phyloP scores from a whole-genome alignment of 768 basidiomycete species.

The Hypholoma sublateritium region DNA sequence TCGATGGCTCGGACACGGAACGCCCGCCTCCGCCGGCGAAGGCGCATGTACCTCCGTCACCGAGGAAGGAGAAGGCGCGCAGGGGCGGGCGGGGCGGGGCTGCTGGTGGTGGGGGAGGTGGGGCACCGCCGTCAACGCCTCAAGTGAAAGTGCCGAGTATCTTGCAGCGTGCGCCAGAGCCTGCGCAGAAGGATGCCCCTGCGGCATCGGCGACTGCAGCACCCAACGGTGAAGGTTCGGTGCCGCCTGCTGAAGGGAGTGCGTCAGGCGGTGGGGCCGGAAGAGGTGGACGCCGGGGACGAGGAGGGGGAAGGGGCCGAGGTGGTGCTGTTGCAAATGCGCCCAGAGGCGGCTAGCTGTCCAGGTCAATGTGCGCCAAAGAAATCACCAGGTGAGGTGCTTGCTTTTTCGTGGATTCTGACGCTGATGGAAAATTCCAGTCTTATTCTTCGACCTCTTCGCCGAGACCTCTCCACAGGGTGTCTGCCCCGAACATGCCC shows the following conservation, averaged over 20 bases:
- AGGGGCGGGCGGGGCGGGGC: constrained; percentile 18
- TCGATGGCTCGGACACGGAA: constrained; percentile 16
- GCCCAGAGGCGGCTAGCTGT: not conserved
- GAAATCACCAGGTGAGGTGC: not conserved
- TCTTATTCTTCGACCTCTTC: not conserved
- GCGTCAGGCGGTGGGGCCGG: not conserved
- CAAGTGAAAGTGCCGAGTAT: constrained; percentile 29
- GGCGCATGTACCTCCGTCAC: constrained; percentile 10
- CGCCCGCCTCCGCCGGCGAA: not conserved
- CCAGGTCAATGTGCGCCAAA: not conserved
- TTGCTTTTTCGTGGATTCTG: not conserved
- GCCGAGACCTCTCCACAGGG: not conserved
- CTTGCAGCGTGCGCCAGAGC: constrained; percentile 26
- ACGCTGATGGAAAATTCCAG: not conserved
- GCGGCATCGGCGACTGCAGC: too few relatives aligned
- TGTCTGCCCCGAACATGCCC: not conserved
- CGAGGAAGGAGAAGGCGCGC: constrained; percentile 20
- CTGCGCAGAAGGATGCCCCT: not conserved
- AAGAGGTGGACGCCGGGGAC: not conserved
- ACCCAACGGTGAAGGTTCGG: not conserved
- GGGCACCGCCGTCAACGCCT: constrained; percentile 6
- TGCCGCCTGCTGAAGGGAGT: not conserved
- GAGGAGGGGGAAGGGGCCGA: not conserved
- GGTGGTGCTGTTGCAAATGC: not conserved
- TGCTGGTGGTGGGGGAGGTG: not conserved